Percentiles rank a stretch among this genome's conserved stretches.
Conservation (phyloP, 192 early-diverging fungal species). For the Chytriomyces confervae region DNA sequence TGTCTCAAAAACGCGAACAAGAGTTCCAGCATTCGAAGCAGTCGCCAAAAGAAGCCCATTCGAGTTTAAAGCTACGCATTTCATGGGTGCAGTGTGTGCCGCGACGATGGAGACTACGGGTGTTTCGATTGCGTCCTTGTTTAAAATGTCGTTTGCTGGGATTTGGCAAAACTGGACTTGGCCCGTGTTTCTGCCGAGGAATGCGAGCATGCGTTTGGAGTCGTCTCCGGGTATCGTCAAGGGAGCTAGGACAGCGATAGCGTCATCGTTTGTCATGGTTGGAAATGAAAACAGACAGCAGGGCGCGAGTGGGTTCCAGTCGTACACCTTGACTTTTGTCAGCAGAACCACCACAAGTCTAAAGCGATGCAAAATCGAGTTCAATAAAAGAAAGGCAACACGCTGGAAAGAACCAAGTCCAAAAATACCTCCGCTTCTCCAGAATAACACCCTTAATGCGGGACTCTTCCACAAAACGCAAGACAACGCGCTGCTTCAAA, state of each 20-base stretch:
- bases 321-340: slow-evolving; percentile 83
- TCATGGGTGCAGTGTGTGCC: slow-evolving; percentile 79
- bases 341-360: slow-evolving; percentile 77
- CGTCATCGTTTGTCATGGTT: slow-evolving; percentile 83
- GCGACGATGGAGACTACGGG: slow-evolving; percentile 78
- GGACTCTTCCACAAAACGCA: slow-evolving; percentile 78
- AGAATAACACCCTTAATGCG: slow-evolving; percentile 74
- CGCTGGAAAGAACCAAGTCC: slow-evolving; percentile 45
- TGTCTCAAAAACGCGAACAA: slow-evolving; percentile 88
- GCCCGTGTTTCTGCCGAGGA: slow-evolving; percentile 80
- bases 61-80: slow-evolving; percentile 76
- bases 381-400: background rate
- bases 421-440: slow-evolving; percentile 71
- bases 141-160: background rate
- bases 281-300: slow-evolving; percentile 80
- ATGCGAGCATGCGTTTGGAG: slow-evolving; percentile 60
- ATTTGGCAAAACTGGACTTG: slow-evolving; percentile 87
- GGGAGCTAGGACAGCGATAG: slow-evolving; percentile 73
- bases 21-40: slow-evolving; percentile 87
- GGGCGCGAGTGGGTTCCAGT: slow-evolving; percentile 68
- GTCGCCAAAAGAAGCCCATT: slow-evolving; percentile 83
- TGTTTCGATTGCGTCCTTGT: slow-evolving; percentile 47
- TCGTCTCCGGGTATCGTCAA: slow-evolving; percentile 4
- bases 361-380: background rate
- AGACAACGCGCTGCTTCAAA: slow-evolving; percentile 68